Base-by-base conservation (phyloP, 306 rosid genomes). In the Rosa multiflora region DNA sequence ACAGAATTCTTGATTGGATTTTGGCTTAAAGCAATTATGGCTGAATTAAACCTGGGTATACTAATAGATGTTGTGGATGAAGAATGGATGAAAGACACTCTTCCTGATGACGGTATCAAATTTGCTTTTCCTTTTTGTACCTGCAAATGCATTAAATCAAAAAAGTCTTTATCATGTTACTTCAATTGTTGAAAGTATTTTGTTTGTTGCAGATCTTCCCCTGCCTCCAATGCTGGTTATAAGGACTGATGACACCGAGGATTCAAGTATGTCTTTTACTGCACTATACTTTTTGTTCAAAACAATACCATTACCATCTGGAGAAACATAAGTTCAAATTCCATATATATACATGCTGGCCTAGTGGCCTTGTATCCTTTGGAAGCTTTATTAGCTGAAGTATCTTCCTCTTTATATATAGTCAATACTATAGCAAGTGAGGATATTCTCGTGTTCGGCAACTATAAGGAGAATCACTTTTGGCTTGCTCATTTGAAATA, bases 51-150 rank as follows among this genome's bases (percentile, higher is more conserved):
- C 85, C 61, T 88, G 82, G 90, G 91, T 53, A 82, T 89, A 80
- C 89, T 91, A 20, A 80, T 93, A 81, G 97, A 93, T 77, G 70
- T 91, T 74, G 94, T 93, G 79, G 98, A 91, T 76, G 98, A 93
- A 73, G 98, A 88, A 77, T 93, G 97, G 98, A 91, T 91, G 96
- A 88, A 91, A 85, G 96, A 91, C 81, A 93, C 97, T 48, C 93
- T 93, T 62, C 96, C 96, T 73, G 83, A 88, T 79, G 98, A 93
- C 73, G 98, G 94, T 91, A 85, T 53, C 2, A 13, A 62, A 64
- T 56, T n/a, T 15, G 0, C 2, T 61, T 66, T 15, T n/a, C 59
- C 37, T 67, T 35, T 64, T 39, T 11, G 46, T 39, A 43, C 62
- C 13, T 4, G 11, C 55, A 69, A 59, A 51, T n/a, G 8, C 43